Evolutionary conservation across 2,329 filamentous ascomycete species (phyloP), one percentile per base, ranked within the genome.

Genomic region (Aspergillus tamarii): DNA sequence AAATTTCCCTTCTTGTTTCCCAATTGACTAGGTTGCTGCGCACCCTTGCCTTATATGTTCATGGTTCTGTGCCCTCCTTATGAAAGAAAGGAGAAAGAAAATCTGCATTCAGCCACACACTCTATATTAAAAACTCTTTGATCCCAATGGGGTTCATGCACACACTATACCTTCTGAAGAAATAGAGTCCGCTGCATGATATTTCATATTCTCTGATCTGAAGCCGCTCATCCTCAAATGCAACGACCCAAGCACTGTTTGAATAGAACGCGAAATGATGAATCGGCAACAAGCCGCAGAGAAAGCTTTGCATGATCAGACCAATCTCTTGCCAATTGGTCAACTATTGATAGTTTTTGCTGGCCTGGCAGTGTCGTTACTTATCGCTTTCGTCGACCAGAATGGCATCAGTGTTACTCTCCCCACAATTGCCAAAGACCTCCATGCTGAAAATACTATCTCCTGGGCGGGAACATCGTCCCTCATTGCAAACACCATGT

Each of bases 391-490:
- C 64, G 82, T 86, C 59, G 85, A 88, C 69, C 85, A 87, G 66
- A 87, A 86, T 73, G 82, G 84, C 43, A 84, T 88, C 60, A 82
- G 81, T 2, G 80, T 82, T 2, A 81, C 82, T n/a, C 72, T 87
- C 45, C 85, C 85, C 32, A 83, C 84, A 34, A 82, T 87, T 68
- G 81, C 82, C 60, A 71, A 77, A 58, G 82, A 86, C 60, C 77
- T 85, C 23, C 67, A 79, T 60, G 79, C 79, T 1, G 75, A 76
- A 55, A 67, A 78, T 61, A 77, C 77, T 2, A 88, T 88, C 54
- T 91, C 91, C 71, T 92, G 89, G 90, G 85, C 88, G 14, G 89
- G 89, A 2, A 91, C 89, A 5, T 87, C 87, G 19, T 92, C 90
- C 67, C 80, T 92, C 5, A 83, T 92, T 6, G 86, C 88, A 3